Base-by-base conservation (phyloP, 495 filamentous ascomycete genomes). In the Ramalina peruviana region DNA sequence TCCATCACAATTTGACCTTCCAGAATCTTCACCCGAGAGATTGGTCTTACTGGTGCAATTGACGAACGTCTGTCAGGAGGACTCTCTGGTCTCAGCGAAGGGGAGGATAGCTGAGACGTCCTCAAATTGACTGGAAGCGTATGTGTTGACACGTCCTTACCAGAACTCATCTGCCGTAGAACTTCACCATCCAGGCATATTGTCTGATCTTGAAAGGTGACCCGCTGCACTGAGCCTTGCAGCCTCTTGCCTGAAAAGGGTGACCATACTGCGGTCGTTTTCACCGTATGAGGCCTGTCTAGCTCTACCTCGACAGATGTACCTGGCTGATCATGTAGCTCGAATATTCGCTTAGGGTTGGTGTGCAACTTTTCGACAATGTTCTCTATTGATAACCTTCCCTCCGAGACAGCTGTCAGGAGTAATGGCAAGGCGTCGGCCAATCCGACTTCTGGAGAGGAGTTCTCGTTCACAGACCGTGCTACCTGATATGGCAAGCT, bases 321-420 rank as follows among this genome's bases (percentile, higher is more conserved):
- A 50, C 80, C 81, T 16, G 78, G 67, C 61, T 92, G 86, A 54
- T 92, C 86, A 54, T 92, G 86, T 42, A 92, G 73, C 68, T 90
- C 84, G 51, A 90, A 92, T 54, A 92, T 92, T 57, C 75, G 76
- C 71, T 83, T 87, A 17, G 86, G 86, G 56, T 88, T 88, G 54
- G 87, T 80, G 58, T 90, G 82, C 2, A 92, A 72, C 16, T 81
- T 75, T 25, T 70, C 60, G 49, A 72, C 80, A 60, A 92, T 70
- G 57, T 89, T 84, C 26, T 88, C 81, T 27, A 87, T 64, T 1
- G 81, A 85, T 55, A 92, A 64, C 53, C 71, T 80, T 48, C 85
- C 84, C 60, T 88, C 83, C 15, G 80, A 71, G 25, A 88, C 82
- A 27, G 86, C 85, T 40, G 82, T 87, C 58, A 88, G 75, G 43